Percentiles rank a stretch among this genome's conserved stretches.
These are phyloP conservation scores for Antrodiella citrinella DNA, from an alignment of 768 basidiomycete genomes.

Conservation along the genomic window DNA sequence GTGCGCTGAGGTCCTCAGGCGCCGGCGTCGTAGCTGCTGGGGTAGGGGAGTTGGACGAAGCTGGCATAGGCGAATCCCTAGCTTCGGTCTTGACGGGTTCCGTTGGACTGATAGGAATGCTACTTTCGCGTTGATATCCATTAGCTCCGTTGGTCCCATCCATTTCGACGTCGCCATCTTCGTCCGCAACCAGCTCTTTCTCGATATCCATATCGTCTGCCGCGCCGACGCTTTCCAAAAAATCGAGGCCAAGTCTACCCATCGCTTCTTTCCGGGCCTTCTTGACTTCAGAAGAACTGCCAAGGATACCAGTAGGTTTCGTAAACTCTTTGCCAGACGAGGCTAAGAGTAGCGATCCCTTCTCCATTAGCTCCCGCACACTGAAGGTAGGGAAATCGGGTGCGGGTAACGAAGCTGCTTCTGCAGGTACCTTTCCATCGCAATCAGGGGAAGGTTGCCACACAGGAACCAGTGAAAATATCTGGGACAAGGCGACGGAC, in stretches of 20 bases:
- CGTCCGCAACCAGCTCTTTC: constrained; percentile 67
- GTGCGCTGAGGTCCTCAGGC: constrained; percentile 39
- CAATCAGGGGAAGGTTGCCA: constrained; percentile 52
- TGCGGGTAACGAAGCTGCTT: constrained; percentile 22
- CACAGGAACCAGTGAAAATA: constrained; percentile 75
- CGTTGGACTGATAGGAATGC: constrained; percentile 13
- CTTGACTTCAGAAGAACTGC: constrained; percentile 73
- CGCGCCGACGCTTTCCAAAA: constrained; percentile 63
- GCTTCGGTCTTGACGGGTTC: constrained; percentile 12
- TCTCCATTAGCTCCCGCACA: constrained; percentile 66
- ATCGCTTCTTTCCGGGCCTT: constrained; percentile 86
- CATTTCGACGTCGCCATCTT: constrained; percentile 35
- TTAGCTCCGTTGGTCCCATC: constrained; percentile 23
- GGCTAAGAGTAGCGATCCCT: constrained; percentile 72
- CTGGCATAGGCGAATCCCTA: constrained; percentile 26
- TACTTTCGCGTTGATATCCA: constrained; percentile 34
- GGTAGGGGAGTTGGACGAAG: constrained; percentile 29
- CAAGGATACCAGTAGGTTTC: constrained; percentile 63
- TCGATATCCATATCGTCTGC: constrained; percentile 82
- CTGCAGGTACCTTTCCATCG: constrained; percentile 22
- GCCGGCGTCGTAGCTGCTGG: constrained; percentile 24
- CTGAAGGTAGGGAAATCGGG: constrained; percentile 72
- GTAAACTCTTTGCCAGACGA: constrained; percentile 92
- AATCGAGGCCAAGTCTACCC: constrained; percentile 80
- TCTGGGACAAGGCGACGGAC: constrained; percentile 79